Percentiles rank a stretch among this genome's conserved stretches.
These are phyloP conservation scores for Globisporangium iwayamae DNA, from an alignment of 352 stramenopile genomes.

Conservation along the genomic window DNA sequence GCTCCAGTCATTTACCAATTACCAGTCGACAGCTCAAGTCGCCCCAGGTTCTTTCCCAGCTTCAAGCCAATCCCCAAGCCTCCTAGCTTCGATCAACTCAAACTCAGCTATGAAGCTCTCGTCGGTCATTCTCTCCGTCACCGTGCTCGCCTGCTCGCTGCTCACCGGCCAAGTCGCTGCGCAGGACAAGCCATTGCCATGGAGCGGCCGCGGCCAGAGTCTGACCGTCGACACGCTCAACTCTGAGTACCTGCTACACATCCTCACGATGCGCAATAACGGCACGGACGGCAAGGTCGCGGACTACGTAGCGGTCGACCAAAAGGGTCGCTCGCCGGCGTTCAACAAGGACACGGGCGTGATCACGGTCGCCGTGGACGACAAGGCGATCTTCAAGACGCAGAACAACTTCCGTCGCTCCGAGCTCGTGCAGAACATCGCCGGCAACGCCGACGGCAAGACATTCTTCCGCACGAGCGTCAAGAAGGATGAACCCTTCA, in stretches of 20 bases:
- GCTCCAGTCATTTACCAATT: conserved; percentile 4
- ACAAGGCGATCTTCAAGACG: conserved; percentile 40
- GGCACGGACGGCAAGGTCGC: conserved; percentile 31
- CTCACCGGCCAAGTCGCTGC: conserved; percentile 10
- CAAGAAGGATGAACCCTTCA: conserved; percentile 39
- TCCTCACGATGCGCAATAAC: conserved; percentile 57
- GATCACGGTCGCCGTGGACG: conserved; percentile 47
- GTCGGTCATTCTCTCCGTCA: conserved; percentile 24
- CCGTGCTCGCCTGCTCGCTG: conserved; percentile 23
- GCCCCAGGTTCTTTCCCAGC: background rate
- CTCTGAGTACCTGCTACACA: conserved; percentile 61
- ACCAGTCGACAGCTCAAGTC: conserved; percentile 2
- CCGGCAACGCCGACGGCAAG: conserved; percentile 29
- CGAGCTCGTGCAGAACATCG: conserved; percentile 60
- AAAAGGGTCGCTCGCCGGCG: conserved; percentile 38
- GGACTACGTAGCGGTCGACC: conserved; percentile 48
- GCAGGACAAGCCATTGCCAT: conserved; percentile 38
- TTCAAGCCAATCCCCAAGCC: background rate
- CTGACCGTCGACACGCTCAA: conserved; percentile 50
- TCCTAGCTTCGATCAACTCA: background rate
- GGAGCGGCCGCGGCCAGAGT: conserved; percentile 49
- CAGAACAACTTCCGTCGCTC: conserved; percentile 67
- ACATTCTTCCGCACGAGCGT: conserved; percentile 65
- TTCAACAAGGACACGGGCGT: conserved; percentile 66
- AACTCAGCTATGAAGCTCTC: conserved; percentile 25